These are phyloP conservation scores for Phycomyces blakesleeanus DNA, from an alignment of 192 early-diverging fungal species.

Conservation along the genomic window DNA sequence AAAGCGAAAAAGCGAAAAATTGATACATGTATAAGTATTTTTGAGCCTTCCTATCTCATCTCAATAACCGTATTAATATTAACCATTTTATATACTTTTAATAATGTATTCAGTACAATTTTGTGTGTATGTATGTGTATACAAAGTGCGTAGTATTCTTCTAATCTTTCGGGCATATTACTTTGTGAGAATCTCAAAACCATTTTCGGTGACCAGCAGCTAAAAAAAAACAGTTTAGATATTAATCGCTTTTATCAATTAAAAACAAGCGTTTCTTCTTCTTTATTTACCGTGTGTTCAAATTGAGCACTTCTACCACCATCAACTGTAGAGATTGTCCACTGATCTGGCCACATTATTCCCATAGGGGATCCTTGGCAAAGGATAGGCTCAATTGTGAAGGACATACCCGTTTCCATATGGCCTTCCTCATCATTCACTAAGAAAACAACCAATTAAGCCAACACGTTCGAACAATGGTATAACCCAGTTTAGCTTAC, in stretches of 20 bases:
- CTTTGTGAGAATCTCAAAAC: slow-evolving; percentile 65
- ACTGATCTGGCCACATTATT: slow-evolving; percentile 81
- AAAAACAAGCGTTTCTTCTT: not conserved
- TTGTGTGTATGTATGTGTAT: too few species aligned
- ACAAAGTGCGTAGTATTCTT: too few species aligned
- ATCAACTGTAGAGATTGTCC: slow-evolving; percentile 77
- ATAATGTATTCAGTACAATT: too few species aligned
- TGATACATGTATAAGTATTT: too few species aligned
- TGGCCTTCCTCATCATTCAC: slow-evolving; percentile 64
- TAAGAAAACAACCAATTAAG: slow-evolving; percentile 1
- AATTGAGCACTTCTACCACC: slow-evolving; percentile 86
- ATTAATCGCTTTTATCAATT: too few species aligned
- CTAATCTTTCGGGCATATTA: not conserved
- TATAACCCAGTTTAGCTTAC: slow-evolving; percentile 8
- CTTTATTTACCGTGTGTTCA: slow-evolving; percentile 71
- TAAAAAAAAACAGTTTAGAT: too few species aligned
- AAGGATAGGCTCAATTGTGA: slow-evolving; percentile 87
- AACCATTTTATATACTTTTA: too few species aligned
- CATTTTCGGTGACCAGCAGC: slow-evolving; percentile 52
- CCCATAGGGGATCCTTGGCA: slow-evolving; percentile 71
- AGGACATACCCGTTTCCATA: slow-evolving; percentile 78
- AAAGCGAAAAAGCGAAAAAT: too few species aligned
- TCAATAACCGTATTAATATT: too few species aligned
- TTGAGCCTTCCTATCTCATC: too few species aligned
- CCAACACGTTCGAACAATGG: not conserved